A percentile compares a stretch with the other conserved stretches of the same genome.
Evolutionary conservation across 164 flowering plant species (phyloP).

Genomic region (Buxus sempervirens): DNA sequence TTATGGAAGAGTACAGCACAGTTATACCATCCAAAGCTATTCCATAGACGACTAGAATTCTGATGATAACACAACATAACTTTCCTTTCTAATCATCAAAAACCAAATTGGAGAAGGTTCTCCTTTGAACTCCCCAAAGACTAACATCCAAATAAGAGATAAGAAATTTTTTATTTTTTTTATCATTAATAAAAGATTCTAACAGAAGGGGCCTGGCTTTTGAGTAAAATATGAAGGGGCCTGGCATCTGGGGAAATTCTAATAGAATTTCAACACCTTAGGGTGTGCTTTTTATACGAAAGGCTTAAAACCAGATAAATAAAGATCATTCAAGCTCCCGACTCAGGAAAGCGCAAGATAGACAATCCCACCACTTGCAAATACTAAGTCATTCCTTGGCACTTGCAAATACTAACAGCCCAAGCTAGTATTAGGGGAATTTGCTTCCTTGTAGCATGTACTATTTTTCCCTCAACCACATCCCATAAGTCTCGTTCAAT

Average conservation of each 20-base stretch:
- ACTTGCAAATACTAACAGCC: conserved; percentile 70
- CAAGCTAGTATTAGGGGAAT: conserved; percentile 63
- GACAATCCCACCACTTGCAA: conserved; percentile 66
- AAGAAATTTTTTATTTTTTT: too few species aligned
- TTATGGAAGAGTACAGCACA: too few species aligned
- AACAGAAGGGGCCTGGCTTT: too few species aligned
- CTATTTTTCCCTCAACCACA: conserved; percentile 41
- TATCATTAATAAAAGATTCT: too few species aligned
- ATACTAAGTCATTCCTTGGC: conserved; percentile 71
- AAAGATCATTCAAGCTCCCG: conserved; percentile 49
- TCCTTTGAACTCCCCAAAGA: too few species aligned
- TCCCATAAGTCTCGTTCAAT: conserved; percentile 39
- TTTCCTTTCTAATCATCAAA: too few species aligned
- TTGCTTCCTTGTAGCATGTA: conserved; percentile 40
- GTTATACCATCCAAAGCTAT: too few species aligned
- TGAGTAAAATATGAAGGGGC: too few species aligned
- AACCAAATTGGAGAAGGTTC: too few species aligned
- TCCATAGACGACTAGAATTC: too few species aligned
- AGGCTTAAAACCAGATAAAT: conserved; percentile 48
- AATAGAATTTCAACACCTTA: conserved; percentile 53
- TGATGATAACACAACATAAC: too few species aligned
- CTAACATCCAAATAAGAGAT: too few species aligned
- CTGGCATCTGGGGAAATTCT: conserved; percentile 13
- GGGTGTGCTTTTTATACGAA: conserved; percentile 53
- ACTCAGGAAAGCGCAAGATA: conserved; percentile 72